Evolutionary conservation across 2,329 filamentous ascomycete genomes (phyloP).

Genomic region (Arthrinium phaeospermum): DNA sequence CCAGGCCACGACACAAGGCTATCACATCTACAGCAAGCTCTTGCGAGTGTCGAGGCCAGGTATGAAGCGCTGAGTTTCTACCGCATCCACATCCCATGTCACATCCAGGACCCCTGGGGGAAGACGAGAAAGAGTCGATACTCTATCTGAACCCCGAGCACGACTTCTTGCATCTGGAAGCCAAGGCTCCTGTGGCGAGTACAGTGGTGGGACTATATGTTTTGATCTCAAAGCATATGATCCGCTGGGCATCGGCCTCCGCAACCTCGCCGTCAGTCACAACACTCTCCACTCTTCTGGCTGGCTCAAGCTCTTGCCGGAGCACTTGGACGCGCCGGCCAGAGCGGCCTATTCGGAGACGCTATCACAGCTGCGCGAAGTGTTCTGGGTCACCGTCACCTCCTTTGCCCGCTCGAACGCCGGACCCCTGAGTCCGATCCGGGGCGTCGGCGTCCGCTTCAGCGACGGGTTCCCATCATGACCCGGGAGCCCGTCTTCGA

Average conservation of each 20-base stretch:
- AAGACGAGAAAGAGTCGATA: background rate
- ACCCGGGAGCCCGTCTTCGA: conserved; percentile 2
- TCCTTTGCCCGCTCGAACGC: background rate
- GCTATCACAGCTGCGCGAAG: background rate
- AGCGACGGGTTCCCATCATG: conserved; percentile 12
- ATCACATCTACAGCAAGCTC: conserved; percentile 10
- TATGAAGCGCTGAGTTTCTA: conserved; percentile 5
- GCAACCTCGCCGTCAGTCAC: background rate
- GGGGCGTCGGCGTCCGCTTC: background rate
- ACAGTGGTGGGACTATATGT: background rate
- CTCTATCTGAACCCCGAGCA: conserved; percentile 11
- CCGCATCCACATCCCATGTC: background rate
- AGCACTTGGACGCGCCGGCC: background rate
- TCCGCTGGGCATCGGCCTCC: background rate
- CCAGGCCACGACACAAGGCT: background rate
- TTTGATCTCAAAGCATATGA: conserved; percentile 12
- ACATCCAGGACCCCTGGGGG: background rate
- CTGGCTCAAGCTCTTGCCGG: background rate
- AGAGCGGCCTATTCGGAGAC: conserved; percentile 6
- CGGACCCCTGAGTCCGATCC: background rate
- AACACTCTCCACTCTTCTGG: background rate
- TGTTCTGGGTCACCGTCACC: background rate
- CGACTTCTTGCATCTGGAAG: conserved; percentile 8
- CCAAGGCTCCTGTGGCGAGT: background rate
- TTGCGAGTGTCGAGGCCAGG: background rate